Evolutionary conservation across 2,329 filamentous ascomycete genomes (phyloP).

Genomic region (Colletotrichum salicis): DNA sequence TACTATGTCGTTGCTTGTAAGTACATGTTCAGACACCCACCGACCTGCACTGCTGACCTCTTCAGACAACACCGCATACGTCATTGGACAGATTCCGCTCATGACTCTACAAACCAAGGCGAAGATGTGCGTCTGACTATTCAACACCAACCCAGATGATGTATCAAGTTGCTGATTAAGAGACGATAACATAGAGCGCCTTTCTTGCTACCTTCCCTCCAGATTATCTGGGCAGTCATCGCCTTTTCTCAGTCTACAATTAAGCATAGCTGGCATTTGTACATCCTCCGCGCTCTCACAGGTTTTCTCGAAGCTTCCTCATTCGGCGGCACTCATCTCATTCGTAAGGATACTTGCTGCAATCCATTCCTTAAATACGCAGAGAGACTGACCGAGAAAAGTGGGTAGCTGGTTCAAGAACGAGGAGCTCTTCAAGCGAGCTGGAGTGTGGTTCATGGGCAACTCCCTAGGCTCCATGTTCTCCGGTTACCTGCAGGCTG

Average conservation of each 20-base stretch:
- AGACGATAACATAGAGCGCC: slow-evolving; percentile 34
- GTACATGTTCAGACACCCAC: rapidly evolving
- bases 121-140: slow-evolving; percentile 35
- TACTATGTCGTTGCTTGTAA: slow-evolving; percentile 37
- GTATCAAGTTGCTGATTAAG: background rate
- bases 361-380: slow-evolving; percentile 32
- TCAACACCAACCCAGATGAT: too few species aligned
- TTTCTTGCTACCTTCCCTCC: slow-evolving; percentile 39
- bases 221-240: slow-evolving; percentile 41
- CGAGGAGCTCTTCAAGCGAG: slow-evolving; percentile 59
- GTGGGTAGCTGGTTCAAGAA: slow-evolving; percentile 57
- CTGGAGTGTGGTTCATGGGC: slow-evolving; percentile 59
- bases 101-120: slow-evolving; percentile 44
- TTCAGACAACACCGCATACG: slow-evolving; percentile 41
- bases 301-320: slow-evolving; percentile 41
- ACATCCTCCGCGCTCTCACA: slow-evolving; percentile 37
- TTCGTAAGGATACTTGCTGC: slow-evolving; percentile 43
- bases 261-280: slow-evolving; percentile 40
- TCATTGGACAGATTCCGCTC: slow-evolving; percentile 44
- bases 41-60: background rate
- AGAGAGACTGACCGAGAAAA: slow-evolving; percentile 44
- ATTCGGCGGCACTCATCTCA: slow-evolving; percentile 43
- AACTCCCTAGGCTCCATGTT: slow-evolving; percentile 65
- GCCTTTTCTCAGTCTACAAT: slow-evolving; percentile 41
- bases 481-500: slow-evolving; percentile 65